A percentile compares a stretch with the other conserved stretches of the same genome.
These are phyloP conservation scores for Zygnema circumcarinatum DNA, from an alignment of 139 green algal genomes.

Conservation along the genomic window DNA sequence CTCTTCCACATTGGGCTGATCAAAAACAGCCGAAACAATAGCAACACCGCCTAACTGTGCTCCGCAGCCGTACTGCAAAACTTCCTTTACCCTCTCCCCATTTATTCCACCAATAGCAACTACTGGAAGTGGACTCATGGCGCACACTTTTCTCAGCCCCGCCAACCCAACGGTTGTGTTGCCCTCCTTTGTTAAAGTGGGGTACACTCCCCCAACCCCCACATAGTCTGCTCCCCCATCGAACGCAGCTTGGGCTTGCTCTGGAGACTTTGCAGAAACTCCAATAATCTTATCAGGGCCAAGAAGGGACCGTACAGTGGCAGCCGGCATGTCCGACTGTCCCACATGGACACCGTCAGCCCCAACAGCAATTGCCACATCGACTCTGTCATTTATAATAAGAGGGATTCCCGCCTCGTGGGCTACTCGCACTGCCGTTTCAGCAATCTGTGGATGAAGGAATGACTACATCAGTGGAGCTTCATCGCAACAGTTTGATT, in stretches of 20 bases:
- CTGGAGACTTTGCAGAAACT: conserved; percentile 80
- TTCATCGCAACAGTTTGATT: background rate
- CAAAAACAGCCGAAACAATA: conserved; percentile 84
- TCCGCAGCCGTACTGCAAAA: conserved; percentile 22
- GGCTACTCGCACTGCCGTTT: conserved; percentile 45
- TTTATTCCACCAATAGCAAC: conserved; percentile 89
- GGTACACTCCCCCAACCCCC: conserved; percentile 76
- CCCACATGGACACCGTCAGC: conserved; percentile 88
- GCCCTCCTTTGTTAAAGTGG: conserved; percentile 84
- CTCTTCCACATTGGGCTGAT: conserved; percentile 59
- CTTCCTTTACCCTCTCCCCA: conserved; percentile 65
- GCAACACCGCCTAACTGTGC: conserved; percentile 74
- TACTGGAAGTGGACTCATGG: conserved; percentile 72
- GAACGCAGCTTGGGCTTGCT: conserved; percentile 70
- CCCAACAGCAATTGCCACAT: conserved; percentile 85
- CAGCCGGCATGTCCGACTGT: conserved; percentile 81
- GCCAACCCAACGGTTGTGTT: conserved; percentile 77
- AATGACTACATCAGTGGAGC: background rate
- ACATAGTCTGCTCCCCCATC: conserved; percentile 90
- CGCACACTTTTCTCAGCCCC: conserved; percentile 70
- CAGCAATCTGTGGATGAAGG: conserved; percentile 45
- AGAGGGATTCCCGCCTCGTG: conserved; percentile 72
- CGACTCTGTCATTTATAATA: conserved; percentile 94
- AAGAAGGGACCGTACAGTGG: conserved; percentile 69
- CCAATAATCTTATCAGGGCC: conserved; percentile 81